A percentile compares a stretch with the other conserved stretches of the same genome.
These are phyloP conservation scores for Ophryocystis elektroscirrha DNA, from an alignment of 169 alveolate genomes.

Conservation along the genomic window DNA sequence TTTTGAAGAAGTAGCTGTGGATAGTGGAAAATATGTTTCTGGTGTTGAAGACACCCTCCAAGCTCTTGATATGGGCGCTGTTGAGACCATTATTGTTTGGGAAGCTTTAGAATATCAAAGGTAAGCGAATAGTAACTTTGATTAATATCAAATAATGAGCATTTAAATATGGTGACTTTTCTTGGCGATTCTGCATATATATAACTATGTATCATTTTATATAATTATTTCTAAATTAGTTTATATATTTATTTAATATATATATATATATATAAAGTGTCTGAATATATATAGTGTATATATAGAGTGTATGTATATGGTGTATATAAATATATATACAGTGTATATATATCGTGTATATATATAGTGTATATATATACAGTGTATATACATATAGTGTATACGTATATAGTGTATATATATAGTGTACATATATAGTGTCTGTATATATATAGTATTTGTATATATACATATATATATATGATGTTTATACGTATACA, in stretches of 20 bases:
- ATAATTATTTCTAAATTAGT: background rate
- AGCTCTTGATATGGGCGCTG: constrained; percentile 78
- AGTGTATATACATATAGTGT: too few relatives aligned
- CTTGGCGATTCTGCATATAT: background rate
- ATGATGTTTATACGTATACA: too few relatives aligned
- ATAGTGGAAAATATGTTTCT: constrained; percentile 82
- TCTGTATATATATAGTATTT: background rate
- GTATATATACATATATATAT: background rate
- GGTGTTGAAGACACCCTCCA: constrained; percentile 70
- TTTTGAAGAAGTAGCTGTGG: constrained; percentile 91
- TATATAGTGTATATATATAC: too few relatives aligned
- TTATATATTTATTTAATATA: background rate
- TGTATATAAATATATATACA: background rate
- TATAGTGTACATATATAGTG: background rate
- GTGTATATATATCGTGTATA: too few relatives aligned
- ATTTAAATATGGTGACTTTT: background rate
- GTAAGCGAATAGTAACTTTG: too few relatives aligned
- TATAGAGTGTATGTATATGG: background rate
- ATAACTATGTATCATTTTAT: background rate
- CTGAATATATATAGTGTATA: too few relatives aligned
- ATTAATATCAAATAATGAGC: constrained; percentile 11
- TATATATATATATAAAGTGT: background rate
- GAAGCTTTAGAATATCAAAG: constrained; percentile 37
- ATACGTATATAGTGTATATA: too few relatives aligned
- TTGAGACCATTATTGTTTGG: constrained; percentile 69